Percentiles rank a stretch among this genome's conserved stretches.
Conservation (phyloP, 495 filamentous ascomycete species). For the Wilcoxina mikolae region DNA sequence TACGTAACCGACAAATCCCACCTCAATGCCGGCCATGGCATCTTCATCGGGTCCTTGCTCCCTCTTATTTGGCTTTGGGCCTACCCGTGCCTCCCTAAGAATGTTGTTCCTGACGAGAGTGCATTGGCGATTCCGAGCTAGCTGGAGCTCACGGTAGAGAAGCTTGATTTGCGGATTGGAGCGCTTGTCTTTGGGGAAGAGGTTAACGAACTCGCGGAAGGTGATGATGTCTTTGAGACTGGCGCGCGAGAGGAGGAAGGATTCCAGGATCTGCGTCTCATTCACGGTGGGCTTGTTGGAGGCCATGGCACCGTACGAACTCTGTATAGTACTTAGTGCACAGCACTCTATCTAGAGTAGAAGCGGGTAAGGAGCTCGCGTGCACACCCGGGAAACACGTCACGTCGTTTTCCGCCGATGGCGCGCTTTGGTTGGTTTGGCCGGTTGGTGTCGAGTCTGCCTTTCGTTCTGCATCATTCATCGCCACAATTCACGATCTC, state of each 20-base stretch:
- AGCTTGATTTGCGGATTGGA: constrained; percentile 54
- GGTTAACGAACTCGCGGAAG: constrained; percentile 54
- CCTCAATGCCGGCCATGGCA: constrained; percentile 54
- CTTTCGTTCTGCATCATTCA: too few species aligned
- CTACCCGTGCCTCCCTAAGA: constrained; percentile 49
- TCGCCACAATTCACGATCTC: too few species aligned
- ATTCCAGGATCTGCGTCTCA: constrained; percentile 55
- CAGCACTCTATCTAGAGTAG: too few species aligned
- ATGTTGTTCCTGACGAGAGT: constrained; percentile 56
- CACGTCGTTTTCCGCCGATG: too few species aligned
- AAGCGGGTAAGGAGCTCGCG: neutral
- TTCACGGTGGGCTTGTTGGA: constrained; percentile 11
- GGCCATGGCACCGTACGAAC: too few species aligned
- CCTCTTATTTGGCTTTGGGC: constrained; percentile 39
- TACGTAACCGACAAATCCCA: constrained; percentile 29
- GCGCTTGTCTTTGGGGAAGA: constrained; percentile 58
- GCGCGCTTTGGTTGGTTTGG: too few species aligned
- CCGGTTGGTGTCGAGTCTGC: too few species aligned
- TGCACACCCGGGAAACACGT: neutral
- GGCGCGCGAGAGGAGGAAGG: constrained; percentile 63
- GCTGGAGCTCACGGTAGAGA: constrained; percentile 68
- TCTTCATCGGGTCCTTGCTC: constrained; percentile 46
- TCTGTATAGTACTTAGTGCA: too few species aligned
- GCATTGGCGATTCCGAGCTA: constrained; percentile 51
- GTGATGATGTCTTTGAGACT: constrained; percentile 57